A percentile compares a stretch with the other conserved stretches of the same genome.
Evolutionary conservation across 495 filamentous ascomycete species (phyloP).

Genomic region (Staphylotrichum longicolle): DNA sequence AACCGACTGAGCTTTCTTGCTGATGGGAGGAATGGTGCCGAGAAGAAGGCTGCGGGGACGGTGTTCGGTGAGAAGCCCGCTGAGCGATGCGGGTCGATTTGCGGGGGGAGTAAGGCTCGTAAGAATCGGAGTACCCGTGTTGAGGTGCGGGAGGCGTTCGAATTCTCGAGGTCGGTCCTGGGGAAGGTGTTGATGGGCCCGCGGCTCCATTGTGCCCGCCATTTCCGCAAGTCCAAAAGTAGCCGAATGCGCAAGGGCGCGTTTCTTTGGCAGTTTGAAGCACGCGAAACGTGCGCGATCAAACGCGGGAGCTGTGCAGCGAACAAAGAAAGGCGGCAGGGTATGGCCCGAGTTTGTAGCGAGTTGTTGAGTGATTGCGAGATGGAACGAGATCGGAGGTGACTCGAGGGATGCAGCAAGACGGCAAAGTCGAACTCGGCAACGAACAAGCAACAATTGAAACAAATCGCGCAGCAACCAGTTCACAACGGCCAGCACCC

Average conservation of each 20-base stretch:
- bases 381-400: background rate
- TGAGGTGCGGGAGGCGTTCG: constrained; percentile 71
- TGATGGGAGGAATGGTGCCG: constrained; percentile 34
- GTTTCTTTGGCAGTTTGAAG: background rate
- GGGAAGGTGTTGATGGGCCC: constrained; percentile 48
- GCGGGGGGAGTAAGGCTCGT: constrained; percentile 65
- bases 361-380: constrained; percentile 9
- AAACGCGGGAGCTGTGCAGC: background rate
- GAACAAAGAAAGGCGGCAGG: background rate
- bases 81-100: constrained; percentile 55
- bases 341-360: background rate
- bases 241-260: background rate
- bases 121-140: constrained; percentile 67
- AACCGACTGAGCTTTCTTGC: constrained; percentile 29
- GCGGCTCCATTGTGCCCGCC: constrained; percentile 18
- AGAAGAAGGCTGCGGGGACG: constrained; percentile 45
- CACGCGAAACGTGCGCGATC: background rate
- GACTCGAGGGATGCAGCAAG: background rate
- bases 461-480: constrained; percentile 20
- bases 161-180: constrained; percentile 58
- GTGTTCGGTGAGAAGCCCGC: constrained; percentile 39
- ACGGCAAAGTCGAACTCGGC: background rate
- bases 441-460: background rate
- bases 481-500: constrained; percentile 11
- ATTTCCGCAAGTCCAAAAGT: background rate